These are phyloP conservation scores for Capsella bursapastoris DNA, from an alignment of 345 rosid species.

Conservation along the genomic window DNA sequence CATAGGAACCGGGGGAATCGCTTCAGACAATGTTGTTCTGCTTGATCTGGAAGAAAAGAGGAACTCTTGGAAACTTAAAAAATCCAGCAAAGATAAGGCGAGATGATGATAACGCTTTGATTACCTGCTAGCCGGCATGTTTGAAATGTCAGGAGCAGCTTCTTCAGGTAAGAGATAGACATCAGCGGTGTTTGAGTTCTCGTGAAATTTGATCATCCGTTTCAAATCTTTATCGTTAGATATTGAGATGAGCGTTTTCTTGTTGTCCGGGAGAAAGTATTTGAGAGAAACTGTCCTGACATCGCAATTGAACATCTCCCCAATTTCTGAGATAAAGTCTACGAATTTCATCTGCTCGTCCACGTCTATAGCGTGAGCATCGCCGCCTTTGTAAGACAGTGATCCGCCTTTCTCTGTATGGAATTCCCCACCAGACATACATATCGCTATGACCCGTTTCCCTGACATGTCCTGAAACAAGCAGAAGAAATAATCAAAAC, in stretches of 20 bases:
- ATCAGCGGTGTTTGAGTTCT: constrained; percentile 57
- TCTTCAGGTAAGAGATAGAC: constrained; percentile 70
- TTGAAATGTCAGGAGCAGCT: constrained; percentile 62
- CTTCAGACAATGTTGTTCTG: constrained; percentile 87
- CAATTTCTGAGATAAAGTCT: constrained; percentile 43
- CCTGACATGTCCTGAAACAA: constrained; percentile 61
- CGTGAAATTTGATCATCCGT: constrained; percentile 61
- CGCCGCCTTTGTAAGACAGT: constrained; percentile 42
- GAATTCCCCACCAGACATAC: constrained; percentile 48
- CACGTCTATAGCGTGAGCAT: constrained; percentile 53
- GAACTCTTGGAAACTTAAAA: not conserved
- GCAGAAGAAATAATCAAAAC: not conserved
- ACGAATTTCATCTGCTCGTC: constrained; percentile 41
- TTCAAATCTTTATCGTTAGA: constrained; percentile 48
- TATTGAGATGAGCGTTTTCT: constrained; percentile 78
- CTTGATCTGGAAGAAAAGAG: constrained; percentile 59
- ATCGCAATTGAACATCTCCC: constrained; percentile 45
- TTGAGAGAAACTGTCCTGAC: constrained; percentile 67
- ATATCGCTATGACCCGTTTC: constrained; percentile 59
- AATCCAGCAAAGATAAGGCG: not conserved
- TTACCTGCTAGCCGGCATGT: constrained; percentile 89
- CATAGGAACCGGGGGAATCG: constrained; percentile 52
- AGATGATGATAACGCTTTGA: constrained; percentile 7
- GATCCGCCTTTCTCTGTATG: constrained; percentile 59
- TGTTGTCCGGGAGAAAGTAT: constrained; percentile 89